phyloP scores from a whole-genome alignment of 306 rosid species.

The Trifolium dubium region DNA sequence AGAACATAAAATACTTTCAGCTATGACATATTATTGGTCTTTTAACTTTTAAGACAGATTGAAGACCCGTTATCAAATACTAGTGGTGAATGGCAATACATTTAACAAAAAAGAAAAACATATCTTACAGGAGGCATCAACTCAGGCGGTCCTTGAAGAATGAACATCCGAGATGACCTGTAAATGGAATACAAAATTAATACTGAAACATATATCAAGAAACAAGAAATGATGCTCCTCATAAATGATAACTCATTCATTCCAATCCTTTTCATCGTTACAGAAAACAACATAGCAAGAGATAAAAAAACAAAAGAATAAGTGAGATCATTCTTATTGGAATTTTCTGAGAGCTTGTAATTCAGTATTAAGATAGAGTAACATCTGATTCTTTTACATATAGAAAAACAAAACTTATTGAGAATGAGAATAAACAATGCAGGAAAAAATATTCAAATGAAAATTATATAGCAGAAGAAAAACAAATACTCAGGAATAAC shows the following conservation, averaged over 20 bases:
- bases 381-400: not conserved
- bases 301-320: not conserved
- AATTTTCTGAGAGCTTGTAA: not conserved
- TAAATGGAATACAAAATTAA: constrained; percentile 36
- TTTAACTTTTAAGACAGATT: constrained; percentile 1
- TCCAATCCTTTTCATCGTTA: constrained; percentile 22
- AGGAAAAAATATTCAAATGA: not conserved
- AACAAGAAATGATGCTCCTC: constrained; percentile 24
- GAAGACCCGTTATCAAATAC: constrained; percentile 12
- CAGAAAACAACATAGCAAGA: constrained; percentile 8
- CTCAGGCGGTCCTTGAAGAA: constrained; percentile 90
- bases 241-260: not conserved
- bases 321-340: constrained; percentile 16
- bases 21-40: not conserved
- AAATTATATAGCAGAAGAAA: not conserved
- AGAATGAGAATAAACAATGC: constrained; percentile 2
- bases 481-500: not conserved
- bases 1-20: constrained; percentile 18
- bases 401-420: not conserved
- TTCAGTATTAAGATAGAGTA: not conserved
- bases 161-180: constrained; percentile 93
- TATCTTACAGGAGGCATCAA: constrained; percentile 87
- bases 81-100: constrained; percentile 5
- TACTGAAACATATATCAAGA: constrained; percentile 31
- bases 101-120: constrained; percentile 2